phyloP scores from a whole-genome alignment of 108 stramenopile species.

The Schizochytrium sp. region DNA sequence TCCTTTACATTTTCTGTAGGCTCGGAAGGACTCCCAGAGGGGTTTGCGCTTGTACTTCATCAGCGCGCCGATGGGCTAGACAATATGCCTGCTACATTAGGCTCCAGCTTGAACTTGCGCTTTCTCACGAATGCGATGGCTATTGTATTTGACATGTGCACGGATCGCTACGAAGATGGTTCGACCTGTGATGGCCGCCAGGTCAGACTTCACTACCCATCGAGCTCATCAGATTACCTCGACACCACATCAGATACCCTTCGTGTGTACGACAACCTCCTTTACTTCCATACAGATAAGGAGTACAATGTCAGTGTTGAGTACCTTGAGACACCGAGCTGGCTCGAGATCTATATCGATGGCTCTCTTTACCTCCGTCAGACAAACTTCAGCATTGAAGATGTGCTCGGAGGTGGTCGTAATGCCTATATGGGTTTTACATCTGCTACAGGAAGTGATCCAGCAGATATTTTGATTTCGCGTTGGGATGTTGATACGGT shows the following conservation, averaged over 20 bases:
- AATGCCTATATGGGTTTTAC: constrained; percentile 55
- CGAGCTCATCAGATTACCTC: neutral
- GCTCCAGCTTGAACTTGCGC: neutral
- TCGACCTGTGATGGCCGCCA: neutral
- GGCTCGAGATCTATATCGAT: constrained; percentile 47
- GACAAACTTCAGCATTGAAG: neutral
- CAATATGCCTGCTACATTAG: neutral
- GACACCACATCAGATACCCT: neutral
- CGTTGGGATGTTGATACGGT: neutral
- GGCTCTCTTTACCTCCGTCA: constrained; percentile 39
- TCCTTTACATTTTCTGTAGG: neutral
- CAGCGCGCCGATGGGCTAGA: neutral
- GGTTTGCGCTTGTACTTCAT: constrained; percentile 40
- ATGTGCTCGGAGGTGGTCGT: constrained; percentile 50
- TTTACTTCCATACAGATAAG: neutral
- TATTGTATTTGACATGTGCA: constrained; percentile 45
- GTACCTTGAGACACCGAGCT: constrained; percentile 31
- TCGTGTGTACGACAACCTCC: constrained; percentile 4
- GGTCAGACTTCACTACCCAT: constrained; percentile 19
- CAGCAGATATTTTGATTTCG: neutral
- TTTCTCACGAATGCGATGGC: constrained; percentile 28
- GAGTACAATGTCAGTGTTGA: neutral
- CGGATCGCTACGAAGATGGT: neutral
- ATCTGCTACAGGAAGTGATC: neutral
- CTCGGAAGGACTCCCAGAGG: neutral